A percentile compares a stretch with the other conserved stretches of the same genome.
Conservation (phyloP, 306 rosid genomes). For the Lathyrus tuberosus region DNA sequence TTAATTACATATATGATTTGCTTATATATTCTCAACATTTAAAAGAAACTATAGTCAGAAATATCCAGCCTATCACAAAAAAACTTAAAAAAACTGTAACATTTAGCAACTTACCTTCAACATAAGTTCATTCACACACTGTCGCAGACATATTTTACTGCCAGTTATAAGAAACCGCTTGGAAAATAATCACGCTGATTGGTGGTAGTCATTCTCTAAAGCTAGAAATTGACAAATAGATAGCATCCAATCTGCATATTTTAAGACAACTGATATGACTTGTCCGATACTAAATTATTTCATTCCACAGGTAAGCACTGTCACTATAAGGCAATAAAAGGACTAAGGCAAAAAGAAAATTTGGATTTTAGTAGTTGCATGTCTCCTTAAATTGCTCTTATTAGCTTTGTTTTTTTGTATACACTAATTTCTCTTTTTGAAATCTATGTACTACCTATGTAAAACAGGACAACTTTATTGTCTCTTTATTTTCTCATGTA, state of each 20-base stretch:
- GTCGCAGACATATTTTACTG: background rate
- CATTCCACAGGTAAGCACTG: conserved; percentile 47
- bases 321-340: conserved; percentile 41
- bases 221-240: conserved; percentile 56
- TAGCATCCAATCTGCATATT: conserved; percentile 32
- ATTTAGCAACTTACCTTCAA: too few species aligned
- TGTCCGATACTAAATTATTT: conserved; percentile 44
- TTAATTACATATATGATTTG: too few species aligned
- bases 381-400: conserved; percentile 56
- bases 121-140: background rate
- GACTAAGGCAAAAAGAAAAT: conserved; percentile 43
- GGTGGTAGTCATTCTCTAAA: conserved; percentile 42
- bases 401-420: conserved; percentile 52
- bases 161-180: conserved; percentile 23
- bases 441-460: conserved; percentile 32
- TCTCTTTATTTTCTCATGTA: conserved; percentile 39
- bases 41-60: too few species aligned
- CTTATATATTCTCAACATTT: too few species aligned
- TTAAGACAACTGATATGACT: conserved; percentile 40
- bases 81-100: too few species aligned
- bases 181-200: conserved; percentile 40
- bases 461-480: conserved; percentile 41
- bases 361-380: conserved; percentile 59
- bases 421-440: conserved; percentile 33
- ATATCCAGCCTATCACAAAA: too few species aligned